Percentiles rank a stretch among this genome's conserved stretches.
Conservation (phyloP, 2,329 filamentous ascomycete species). For the Pseudocercospora fuligena region DNA sequence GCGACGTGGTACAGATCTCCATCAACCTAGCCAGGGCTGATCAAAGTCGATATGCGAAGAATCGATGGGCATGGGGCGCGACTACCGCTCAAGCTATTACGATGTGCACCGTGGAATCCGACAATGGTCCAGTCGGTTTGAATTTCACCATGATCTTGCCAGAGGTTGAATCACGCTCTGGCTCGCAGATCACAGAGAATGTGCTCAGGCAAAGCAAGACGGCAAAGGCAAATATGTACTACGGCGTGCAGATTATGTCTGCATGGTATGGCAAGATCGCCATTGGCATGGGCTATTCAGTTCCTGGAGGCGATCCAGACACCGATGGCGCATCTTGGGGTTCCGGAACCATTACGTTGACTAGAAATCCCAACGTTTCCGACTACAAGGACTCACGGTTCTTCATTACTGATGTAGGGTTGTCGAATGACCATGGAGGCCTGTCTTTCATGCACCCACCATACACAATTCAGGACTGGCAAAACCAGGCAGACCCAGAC, state of each 20-base stretch:
- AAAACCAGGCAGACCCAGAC: conserved; percentile 2
- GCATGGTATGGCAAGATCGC: conserved; percentile 10
- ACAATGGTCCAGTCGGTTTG: not conserved
- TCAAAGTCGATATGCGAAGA: conserved; percentile 6
- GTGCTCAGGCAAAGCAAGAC: conserved; percentile 8
- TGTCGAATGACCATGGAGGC: conserved; percentile 12
- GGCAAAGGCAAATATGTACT: conserved; percentile 6
- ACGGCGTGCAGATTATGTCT: conserved; percentile 10
- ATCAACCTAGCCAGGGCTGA: conserved; percentile 13
- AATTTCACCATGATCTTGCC: conserved; percentile 8
- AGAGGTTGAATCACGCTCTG: not conserved
- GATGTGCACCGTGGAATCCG: conserved; percentile 4
- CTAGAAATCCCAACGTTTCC: not conserved
- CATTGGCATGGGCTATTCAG: conserved; percentile 13
- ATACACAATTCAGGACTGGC: conserved; percentile 15
- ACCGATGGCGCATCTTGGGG: conserved; percentile 8
- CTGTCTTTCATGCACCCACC: conserved; percentile 9
- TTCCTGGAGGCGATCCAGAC: not conserved
- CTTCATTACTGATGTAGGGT: conserved; percentile 2
- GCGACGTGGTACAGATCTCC: conserved; percentile 12
- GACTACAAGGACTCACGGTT: conserved; percentile 12
- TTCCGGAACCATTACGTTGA: conserved; percentile 1
- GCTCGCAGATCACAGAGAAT: not conserved
- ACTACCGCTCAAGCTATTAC: conserved; percentile 13
- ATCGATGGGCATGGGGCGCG: conserved; percentile 15